Evolutionary conservation across 129 eudicot genomes (phyloP).

Genomic region (Solidago caesia): DNA sequence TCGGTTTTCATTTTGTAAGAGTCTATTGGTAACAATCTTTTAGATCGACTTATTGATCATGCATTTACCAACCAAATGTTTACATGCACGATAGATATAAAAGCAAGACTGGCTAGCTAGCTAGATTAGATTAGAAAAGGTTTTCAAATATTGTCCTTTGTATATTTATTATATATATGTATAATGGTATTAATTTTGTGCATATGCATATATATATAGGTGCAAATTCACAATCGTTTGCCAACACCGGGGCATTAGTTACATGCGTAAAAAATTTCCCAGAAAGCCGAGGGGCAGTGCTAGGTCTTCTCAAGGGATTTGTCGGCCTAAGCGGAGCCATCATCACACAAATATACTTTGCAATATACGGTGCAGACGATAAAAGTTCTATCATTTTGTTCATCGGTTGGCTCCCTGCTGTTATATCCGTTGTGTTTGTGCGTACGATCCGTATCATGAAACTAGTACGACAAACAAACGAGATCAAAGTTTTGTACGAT

Average conservation of each 20-base stretch:
- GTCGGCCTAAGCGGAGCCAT: constrained; percentile 93
- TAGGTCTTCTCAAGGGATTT: constrained; percentile 80
- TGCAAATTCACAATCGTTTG: constrained; percentile 85
- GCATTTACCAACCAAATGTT: too few relatives aligned
- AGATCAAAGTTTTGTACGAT: constrained; percentile 59
- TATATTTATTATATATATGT: too few relatives aligned
- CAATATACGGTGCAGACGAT: constrained; percentile 47
- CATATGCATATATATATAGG: constrained; percentile 24
- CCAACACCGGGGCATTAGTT: constrained; percentile 82
- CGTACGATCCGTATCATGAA: constrained; percentile 65
- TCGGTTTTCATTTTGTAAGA: too few relatives aligned
- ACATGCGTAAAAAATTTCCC: constrained; percentile 86
- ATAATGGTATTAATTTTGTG: not conserved
- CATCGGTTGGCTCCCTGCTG: constrained; percentile 81
- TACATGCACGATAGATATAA: too few relatives aligned
- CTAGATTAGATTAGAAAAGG: too few relatives aligned
- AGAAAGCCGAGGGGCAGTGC: constrained; percentile 78
- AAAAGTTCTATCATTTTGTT: constrained; percentile 54
- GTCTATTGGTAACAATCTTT: too few relatives aligned
- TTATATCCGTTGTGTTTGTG: constrained; percentile 54
- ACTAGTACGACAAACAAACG: constrained; percentile 47
- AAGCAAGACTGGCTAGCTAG: too few relatives aligned
- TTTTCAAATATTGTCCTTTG: too few relatives aligned
- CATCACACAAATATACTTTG: constrained; percentile 63
- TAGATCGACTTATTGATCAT: too few relatives aligned